These are phyloP conservation scores for Sisymbrium irio DNA, from an alignment of 345 rosid genomes.

Conservation along the genomic window DNA sequence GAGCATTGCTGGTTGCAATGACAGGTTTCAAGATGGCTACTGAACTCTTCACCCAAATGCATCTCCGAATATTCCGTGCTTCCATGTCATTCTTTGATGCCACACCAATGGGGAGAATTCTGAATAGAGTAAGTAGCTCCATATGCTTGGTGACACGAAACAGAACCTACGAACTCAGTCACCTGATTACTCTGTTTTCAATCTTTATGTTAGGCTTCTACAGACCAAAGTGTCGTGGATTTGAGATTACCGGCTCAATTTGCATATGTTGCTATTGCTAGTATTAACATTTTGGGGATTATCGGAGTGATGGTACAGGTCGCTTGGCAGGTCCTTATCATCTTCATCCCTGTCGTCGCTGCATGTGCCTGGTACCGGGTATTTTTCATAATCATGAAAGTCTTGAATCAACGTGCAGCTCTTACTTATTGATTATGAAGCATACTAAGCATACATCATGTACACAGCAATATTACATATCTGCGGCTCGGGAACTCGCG, in stretches of 20 bases:
- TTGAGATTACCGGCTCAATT: constrained; percentile 48
- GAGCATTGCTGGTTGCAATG: constrained; percentile 43
- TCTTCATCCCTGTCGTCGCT: constrained; percentile 55
- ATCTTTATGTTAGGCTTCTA: constrained; percentile 54
- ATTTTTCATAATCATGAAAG: constrained; percentile 9
- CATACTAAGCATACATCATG: neutral
- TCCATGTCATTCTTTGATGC: constrained; percentile 85
- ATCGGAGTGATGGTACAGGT: constrained; percentile 61
- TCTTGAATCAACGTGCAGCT: neutral
- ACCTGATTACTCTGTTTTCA: constrained; percentile 8
- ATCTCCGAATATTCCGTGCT: constrained; percentile 60
- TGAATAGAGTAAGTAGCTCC: constrained; percentile 47
- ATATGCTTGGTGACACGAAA: neutral
- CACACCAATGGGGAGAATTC: constrained; percentile 66
- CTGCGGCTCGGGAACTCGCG: constrained; percentile 71
- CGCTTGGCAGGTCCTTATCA: constrained; percentile 61
- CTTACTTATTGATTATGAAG: neutral
- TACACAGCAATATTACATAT: constrained; percentile 65
- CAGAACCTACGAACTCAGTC: neutral
- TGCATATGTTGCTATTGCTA: constrained; percentile 43
- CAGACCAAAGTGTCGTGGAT: constrained; percentile 72
- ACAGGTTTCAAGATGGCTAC: constrained; percentile 65
- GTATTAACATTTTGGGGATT: constrained; percentile 60
- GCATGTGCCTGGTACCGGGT: constrained; percentile 65
- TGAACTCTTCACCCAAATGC: constrained; percentile 62